These are phyloP conservation scores for Pythium oligandrum DNA, from an alignment of 352 stramenopile genomes.

Conservation along the genomic window DNA sequence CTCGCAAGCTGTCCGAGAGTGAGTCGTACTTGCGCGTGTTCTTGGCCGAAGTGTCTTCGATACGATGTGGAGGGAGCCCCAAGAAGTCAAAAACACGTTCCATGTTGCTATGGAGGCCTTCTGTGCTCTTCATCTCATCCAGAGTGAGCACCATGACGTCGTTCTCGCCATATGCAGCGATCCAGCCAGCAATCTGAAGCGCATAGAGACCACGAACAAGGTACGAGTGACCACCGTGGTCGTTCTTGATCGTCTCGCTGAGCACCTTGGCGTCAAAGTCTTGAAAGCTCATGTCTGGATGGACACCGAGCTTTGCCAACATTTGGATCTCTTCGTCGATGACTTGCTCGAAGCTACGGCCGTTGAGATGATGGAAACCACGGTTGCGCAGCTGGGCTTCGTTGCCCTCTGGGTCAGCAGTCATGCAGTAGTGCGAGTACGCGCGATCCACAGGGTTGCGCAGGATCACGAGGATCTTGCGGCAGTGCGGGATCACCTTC, in stretches of 20 bases:
- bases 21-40: slow-evolving; percentile 87
- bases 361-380: slow-evolving; percentile 61
- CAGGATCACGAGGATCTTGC: slow-evolving; percentile 83
- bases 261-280: slow-evolving; percentile 66
- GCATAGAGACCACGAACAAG: slow-evolving; percentile 91
- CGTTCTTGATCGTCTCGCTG: slow-evolving; percentile 30
- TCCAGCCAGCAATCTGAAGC: slow-evolving; percentile 92
- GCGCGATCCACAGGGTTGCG: slow-evolving; percentile 79
- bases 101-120: slow-evolving; percentile 70
- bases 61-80: slow-evolving; percentile 73
- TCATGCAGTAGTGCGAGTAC: slow-evolving; percentile 90
- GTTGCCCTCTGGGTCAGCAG: slow-evolving; percentile 65
- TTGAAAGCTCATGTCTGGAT: slow-evolving; percentile 69
- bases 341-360: slow-evolving; percentile 65
- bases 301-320: slow-evolving; percentile 49
- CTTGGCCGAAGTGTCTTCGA: slow-evolving; percentile 78
- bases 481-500: slow-evolving; percentile 67
- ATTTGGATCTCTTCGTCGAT: slow-evolving; percentile 69
- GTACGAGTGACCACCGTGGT: slow-evolving; percentile 81
- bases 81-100: slow-evolving; percentile 82
- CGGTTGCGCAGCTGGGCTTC: slow-evolving; percentile 75
- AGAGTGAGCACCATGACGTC: slow-evolving; percentile 92
- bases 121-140: slow-evolving; percentile 88
- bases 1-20: slow-evolving; percentile 41
- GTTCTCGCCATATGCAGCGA: slow-evolving; percentile 83